A percentile compares a stretch with the other conserved stretches of the same genome.
Evolutionary conservation across 352 stramenopile species (phyloP).

Genomic region (Aphanomyces astaci): DNA sequence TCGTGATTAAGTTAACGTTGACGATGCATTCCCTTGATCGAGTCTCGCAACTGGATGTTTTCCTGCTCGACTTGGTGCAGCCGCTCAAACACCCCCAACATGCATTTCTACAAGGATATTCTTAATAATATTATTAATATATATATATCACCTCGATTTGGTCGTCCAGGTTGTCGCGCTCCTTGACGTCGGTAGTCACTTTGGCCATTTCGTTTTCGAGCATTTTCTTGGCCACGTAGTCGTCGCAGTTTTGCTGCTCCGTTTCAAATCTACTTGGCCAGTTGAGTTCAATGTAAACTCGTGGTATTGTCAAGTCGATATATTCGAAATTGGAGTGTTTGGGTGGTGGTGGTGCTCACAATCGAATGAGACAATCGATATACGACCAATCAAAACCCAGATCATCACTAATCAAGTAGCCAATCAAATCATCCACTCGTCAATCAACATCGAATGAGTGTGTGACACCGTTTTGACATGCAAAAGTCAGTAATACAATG

Average conservation of each 20-base stretch:
- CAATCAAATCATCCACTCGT: too few species aligned
- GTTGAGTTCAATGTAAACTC: too few species aligned
- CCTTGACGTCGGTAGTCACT: slow-evolving; percentile 32
- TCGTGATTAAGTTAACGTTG: slow-evolving; percentile 13
- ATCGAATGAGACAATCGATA: too few species aligned
- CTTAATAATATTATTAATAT: neutral
- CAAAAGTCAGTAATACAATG: too few species aligned
- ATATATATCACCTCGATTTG: slow-evolving; percentile 32
- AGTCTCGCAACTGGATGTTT: slow-evolving; percentile 32
- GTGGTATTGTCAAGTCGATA: too few species aligned
- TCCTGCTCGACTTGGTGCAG: slow-evolving; percentile 42
- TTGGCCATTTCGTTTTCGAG: slow-evolving; percentile 40
- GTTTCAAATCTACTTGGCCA: slow-evolving; percentile 23
- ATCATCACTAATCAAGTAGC: too few species aligned
- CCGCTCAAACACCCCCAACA: slow-evolving; percentile 46
- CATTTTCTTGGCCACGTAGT: slow-evolving; percentile 39
- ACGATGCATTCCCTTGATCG: neutral
- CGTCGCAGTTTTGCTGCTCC: slow-evolving; percentile 48
- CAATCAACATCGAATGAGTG: too few species aligned
- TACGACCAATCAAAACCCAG: too few species aligned
- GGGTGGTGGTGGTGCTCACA: too few species aligned
- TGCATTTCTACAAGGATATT: slow-evolving; percentile 37
- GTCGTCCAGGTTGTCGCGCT: slow-evolving; percentile 43
- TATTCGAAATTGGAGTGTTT: too few species aligned
- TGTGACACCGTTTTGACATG: neutral